Evolutionary conservation across 2,329 filamentous ascomycete species (phyloP), one percentile per base, ranked within the genome.

Genomic region (Emmonsiellopsis sp.): DNA sequence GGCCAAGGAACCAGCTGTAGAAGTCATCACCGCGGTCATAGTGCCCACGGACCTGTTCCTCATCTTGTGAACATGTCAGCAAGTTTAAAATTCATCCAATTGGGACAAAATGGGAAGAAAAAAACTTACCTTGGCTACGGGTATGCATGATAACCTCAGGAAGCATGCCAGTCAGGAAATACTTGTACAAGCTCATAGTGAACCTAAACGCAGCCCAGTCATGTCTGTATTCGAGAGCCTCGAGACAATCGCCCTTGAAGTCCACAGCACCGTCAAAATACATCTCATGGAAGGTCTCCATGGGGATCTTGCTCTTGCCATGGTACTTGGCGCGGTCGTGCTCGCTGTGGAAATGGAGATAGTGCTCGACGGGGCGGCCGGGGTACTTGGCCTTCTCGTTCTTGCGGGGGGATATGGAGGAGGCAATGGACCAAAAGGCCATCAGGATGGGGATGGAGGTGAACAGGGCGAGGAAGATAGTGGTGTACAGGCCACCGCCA

Each of bases 11-110:
- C 90, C 91, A 98, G 70, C 83, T 86, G 78, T 98, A 98, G 76
- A 96, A 95, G 74, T 97, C 93, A 70, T 98, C 90, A 67, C 93
- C 93, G 60, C 90, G 86, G 79, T 97, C 93, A 74, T 98, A 98
- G 77, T 96, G 90, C 71, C 91, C 89, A 68, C 91, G 89, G 54
- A 97, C 91, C 76, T 97, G 93, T 73, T 97, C 92, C 80, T 96
- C 91, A 63, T 97, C 92, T 89, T 72, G 11, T 36, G 46, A 34
- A 27, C 17, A 42, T 21, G 39, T 43, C 8, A 10, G 39, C 7
- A 56, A 42, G 43, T 40, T 54, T 11, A 53, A 33, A 48, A 31
- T 31, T 27, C 21, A 27, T 5, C 21, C 21, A 27, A 27, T 17
- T 10, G 2, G 6, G 21, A 42, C 10, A 31, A 11, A 14, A 3